A percentile compares a stretch with the other conserved stretches of the same genome.
Conservation (phyloP, 73 alveolate genomes). For the Strombidium stylifer region DNA sequence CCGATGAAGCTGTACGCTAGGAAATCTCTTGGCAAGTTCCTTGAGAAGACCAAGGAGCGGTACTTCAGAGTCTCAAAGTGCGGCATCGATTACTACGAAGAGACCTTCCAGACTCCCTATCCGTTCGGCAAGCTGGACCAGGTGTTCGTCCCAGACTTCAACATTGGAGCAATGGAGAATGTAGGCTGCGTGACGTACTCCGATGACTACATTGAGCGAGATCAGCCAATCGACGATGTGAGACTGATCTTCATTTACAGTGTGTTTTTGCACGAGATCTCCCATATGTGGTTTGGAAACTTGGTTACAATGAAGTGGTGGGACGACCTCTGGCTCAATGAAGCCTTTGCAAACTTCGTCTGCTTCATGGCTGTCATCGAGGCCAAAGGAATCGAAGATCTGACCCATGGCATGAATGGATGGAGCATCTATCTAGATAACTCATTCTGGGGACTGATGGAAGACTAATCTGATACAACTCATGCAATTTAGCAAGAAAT, state of each 20-base stretch:
- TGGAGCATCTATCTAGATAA: slow-evolving; percentile 62
- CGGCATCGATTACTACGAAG: slow-evolving; percentile 79
- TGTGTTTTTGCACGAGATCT: slow-evolving; percentile 73
- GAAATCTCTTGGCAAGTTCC: slow-evolving; percentile 55
- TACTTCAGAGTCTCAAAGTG: slow-evolving; percentile 59
- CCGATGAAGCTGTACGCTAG: slow-evolving; percentile 69
- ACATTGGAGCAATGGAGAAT: slow-evolving; percentile 94
- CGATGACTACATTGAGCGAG: slow-evolving; percentile 52
- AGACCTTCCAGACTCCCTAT: slow-evolving; percentile 33
- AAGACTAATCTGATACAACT: slow-evolving; percentile 65
- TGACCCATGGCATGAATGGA: slow-evolving; percentile 22
- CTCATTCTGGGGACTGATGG: slow-evolving; percentile 78
- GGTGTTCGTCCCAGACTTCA: slow-evolving; percentile 85
- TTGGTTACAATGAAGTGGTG: slow-evolving; percentile 85
- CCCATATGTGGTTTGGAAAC: slow-evolving; percentile 75
- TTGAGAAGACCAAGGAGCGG: slow-evolving; percentile 66
- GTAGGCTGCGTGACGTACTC: slow-evolving; percentile 79
- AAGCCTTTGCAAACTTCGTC: slow-evolving; percentile 66
- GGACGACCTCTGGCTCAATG: slow-evolving; percentile 83
- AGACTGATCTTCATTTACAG: slow-evolving; percentile 36
- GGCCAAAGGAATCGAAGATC: slow-evolving; percentile 50
- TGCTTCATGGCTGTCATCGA: slow-evolving; percentile 14
- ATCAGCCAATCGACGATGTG: slow-evolving; percentile 40
- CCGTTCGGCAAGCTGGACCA: slow-evolving; percentile 81
- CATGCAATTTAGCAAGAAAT: too few species aligned